Evolutionary conservation across 2,329 filamentous ascomycete species (phyloP), one percentile per base, ranked within the genome.

Genomic region (Pseudocercospora crystallina): DNA sequence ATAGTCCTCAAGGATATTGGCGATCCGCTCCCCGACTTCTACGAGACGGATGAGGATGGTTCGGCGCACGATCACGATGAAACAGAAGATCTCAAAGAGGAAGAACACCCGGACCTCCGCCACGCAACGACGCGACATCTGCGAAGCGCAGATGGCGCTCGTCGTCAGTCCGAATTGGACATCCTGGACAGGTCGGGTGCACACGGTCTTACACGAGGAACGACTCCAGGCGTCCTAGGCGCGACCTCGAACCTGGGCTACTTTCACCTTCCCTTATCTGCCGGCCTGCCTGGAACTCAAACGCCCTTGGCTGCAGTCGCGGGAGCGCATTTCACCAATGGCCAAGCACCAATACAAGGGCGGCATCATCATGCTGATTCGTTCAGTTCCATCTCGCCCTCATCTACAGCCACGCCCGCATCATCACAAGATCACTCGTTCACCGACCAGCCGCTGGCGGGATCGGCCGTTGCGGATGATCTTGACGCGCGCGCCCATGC

Each of bases 1-100:
- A 81, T 99, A 36, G 90, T 95, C 67, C 85, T 99, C 64, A 97
- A 96, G 73, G 94, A 97, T 70, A 91, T 99, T 54, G 95, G 92
- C 62, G 91, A 99, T 68, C 94, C 94, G 2, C 80, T 97, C 51
- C 86, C 90, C 0, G 94, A 99, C 65, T 99, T 99, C 67, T 99
- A 99, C 75, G 94, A 96, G 62, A 85, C 89, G 61, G 83, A 87
- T 20, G 76, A 84, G 33, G 86, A 87, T 53, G 80, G 81, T 15
- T 77, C 81, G 20, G 80, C 81, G 34, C 79, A 76, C 33, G 70
- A 67, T 2, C 69, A 68, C 1, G 71, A 37, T 26, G 43, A 49
- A 17, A 26, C 20, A 26, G 49, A 43, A 30, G 17, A 47, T 36
- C 30, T 29, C 30, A 47, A 40, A 13, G 41, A 43, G 20, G 40